These are phyloP conservation scores for Haplosporangium sp. DNA, from an alignment of 371 early-diverging fungal species.

Conservation along the genomic window DNA sequence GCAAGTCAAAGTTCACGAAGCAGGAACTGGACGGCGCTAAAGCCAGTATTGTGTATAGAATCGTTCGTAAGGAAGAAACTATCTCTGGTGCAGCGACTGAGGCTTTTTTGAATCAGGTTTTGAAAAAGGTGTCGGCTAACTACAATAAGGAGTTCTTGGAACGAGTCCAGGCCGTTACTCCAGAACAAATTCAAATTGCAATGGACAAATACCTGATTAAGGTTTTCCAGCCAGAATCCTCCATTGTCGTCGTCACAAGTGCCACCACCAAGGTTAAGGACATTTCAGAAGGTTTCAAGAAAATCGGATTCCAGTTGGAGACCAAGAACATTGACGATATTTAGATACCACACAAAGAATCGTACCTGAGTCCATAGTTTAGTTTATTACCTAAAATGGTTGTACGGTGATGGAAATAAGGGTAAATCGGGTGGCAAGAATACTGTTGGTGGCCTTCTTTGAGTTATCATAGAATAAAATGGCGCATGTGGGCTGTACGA, in stretches of 20 bases:
- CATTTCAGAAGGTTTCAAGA: constrained; percentile 52
- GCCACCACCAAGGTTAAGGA: constrained; percentile 66
- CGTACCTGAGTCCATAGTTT: neutral
- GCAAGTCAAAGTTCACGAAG: constrained; percentile 66
- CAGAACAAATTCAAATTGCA: constrained; percentile 35
- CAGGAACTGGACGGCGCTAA: constrained; percentile 73
- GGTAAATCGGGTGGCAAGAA: constrained; percentile 49
- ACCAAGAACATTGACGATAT: constrained; percentile 55
- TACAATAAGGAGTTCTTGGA: constrained; percentile 66
- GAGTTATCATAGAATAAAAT: neutral
- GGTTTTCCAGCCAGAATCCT: constrained; percentile 65
- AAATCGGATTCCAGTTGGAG: constrained; percentile 50
- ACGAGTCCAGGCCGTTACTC: constrained; percentile 60
- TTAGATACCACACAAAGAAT: constrained; percentile 2
- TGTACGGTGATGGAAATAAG: constrained; percentile 19
- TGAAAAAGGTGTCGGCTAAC: constrained; percentile 66
- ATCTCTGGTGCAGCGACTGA: constrained; percentile 70
- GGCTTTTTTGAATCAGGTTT: constrained; percentile 69
- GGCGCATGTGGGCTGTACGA: neutral
- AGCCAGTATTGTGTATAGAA: constrained; percentile 72
- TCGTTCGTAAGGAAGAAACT: constrained; percentile 67
- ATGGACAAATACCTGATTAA: constrained; percentile 73
- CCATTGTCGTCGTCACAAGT: constrained; percentile 68
- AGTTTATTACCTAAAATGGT: constrained; percentile 9
- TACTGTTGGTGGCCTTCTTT: neutral